Percentiles rank a stretch among this genome's conserved stretches.
Evolutionary conservation across 2,329 filamentous ascomycete species (phyloP).

Genomic region (Aspergillus oerlinghausenensis): DNA sequence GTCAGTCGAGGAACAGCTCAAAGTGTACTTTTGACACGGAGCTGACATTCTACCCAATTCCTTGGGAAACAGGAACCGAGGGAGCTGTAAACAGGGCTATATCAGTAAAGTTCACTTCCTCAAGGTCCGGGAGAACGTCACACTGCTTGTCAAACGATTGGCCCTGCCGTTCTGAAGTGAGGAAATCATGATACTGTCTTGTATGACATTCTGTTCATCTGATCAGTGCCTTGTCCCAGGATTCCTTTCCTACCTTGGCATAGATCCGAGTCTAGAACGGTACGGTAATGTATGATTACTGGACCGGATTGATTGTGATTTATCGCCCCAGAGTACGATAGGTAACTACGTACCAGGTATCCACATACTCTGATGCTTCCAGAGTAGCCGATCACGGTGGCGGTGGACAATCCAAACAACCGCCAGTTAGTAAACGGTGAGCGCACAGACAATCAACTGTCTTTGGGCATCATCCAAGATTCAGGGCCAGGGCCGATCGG

Average conservation of each 20-base stretch:
- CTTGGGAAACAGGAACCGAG: neutral
- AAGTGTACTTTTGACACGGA: neutral
- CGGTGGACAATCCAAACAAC: neutral
- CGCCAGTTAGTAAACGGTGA: neutral
- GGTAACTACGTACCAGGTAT: neutral
- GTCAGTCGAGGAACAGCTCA: neutral
- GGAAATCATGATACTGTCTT: constrained; percentile 9
- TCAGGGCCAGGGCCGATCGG: neutral
- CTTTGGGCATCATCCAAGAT: neutral
- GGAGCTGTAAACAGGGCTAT: neutral
- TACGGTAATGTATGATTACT: neutral
- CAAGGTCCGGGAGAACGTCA: constrained; percentile 6
- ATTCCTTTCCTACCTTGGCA: neutral
- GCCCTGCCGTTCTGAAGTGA: constrained; percentile 7
- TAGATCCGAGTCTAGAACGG: neutral
- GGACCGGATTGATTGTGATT: neutral
- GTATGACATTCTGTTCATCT: constrained; percentile 17
- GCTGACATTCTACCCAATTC: neutral
- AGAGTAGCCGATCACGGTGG: neutral
- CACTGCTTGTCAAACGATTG: constrained; percentile 14
- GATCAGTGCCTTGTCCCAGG: constrained; percentile 10
- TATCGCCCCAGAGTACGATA: too few relatives aligned
- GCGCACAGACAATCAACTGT: neutral
- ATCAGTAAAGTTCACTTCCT: constrained; percentile 2
- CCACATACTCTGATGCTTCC: neutral